These are phyloP conservation scores for Bruguiera parviflora DNA, from an alignment of 345 rosid species.

Conservation along the genomic window DNA sequence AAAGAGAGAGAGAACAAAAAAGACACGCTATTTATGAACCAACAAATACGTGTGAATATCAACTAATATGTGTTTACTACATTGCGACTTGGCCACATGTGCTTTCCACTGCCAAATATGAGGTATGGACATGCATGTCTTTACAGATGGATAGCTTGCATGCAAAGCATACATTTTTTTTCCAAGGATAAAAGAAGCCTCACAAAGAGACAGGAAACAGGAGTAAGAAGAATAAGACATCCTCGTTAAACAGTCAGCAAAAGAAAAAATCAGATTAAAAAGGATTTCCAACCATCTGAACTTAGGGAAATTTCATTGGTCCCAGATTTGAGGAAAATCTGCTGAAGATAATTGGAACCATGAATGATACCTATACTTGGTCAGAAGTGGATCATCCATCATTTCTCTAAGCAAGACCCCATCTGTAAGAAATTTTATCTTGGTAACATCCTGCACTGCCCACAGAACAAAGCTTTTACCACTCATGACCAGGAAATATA, in stretches of 20 bases:
- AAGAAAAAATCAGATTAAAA: too few relatives aligned
- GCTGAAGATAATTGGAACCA: constrained; percentile 1
- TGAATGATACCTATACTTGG: constrained; percentile 74
- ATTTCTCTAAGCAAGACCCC: constrained; percentile 91
- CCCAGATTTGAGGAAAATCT: neutral
- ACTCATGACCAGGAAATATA: neutral
- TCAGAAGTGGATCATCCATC: constrained; percentile 99
- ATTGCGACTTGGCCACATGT: neutral
- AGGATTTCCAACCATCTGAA: too few relatives aligned
- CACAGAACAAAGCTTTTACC: constrained; percentile 21
- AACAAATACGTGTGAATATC: neutral
- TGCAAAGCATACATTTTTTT: too few relatives aligned
- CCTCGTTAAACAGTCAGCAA: too few relatives aligned
- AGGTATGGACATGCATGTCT: too few relatives aligned
- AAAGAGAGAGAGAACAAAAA: neutral
- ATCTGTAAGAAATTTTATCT: constrained; percentile 88
- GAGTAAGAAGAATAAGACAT: too few relatives aligned
- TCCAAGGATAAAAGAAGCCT: too few relatives aligned
- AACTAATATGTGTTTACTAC: neutral
- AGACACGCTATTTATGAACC: neutral
- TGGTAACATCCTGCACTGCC: constrained; percentile 66
- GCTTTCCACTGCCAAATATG: neutral
- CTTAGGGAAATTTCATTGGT: too few relatives aligned
- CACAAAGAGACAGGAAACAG: too few relatives aligned
- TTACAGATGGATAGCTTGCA: too few relatives aligned